A percentile compares a stretch with the other conserved stretches of the same genome.
phyloP scores from a whole-genome alignment of 2,329 filamentous ascomycete species.

The Pseudogymnoascus sp. region DNA sequence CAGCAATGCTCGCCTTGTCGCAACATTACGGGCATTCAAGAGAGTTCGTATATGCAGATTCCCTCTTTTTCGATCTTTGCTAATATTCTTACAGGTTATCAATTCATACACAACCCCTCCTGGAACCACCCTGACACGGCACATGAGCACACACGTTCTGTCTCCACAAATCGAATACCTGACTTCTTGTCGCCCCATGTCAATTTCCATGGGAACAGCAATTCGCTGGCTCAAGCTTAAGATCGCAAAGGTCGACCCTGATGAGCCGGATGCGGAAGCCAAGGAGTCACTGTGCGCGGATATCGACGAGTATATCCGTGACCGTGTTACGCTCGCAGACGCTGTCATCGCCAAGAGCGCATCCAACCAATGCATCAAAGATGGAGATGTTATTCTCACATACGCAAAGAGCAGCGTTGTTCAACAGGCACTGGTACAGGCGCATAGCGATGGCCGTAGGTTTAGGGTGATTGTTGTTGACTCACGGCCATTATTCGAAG shows the following conservation, averaged over 20 bases:
- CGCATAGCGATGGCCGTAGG: conserved; percentile 60
- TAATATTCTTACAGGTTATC: conserved; percentile 58
- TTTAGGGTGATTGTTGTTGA: conserved; percentile 87
- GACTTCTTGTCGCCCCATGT: conserved; percentile 88
- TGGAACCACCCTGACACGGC: conserved; percentile 76
- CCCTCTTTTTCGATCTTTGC: neutral
- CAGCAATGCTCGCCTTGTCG: conserved; percentile 79
- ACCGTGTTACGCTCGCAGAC: conserved; percentile 82
- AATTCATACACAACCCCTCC: conserved; percentile 85
- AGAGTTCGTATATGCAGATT: conserved; percentile 46
- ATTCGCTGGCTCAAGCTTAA: conserved; percentile 91
- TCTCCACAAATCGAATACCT: conserved; percentile 95
- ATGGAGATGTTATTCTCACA: conserved; percentile 78
- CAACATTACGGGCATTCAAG: conserved; percentile 84
- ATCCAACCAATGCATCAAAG: conserved; percentile 60
- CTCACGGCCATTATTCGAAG: conserved; percentile 63
- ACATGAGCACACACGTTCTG: conserved; percentile 84
- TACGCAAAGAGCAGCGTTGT: conserved; percentile 84
- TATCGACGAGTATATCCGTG: conserved; percentile 85
- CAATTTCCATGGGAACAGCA: conserved; percentile 93
- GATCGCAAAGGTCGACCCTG: conserved; percentile 84
- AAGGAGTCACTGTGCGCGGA: conserved; percentile 71
- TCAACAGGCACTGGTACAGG: conserved; percentile 70
- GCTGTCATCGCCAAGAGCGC: conserved; percentile 76
- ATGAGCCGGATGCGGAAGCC: conserved; percentile 72